Conservation (phyloP, 225 moss, liverwort and hornwort species). For the Thuidium tamariscinum region DNA sequence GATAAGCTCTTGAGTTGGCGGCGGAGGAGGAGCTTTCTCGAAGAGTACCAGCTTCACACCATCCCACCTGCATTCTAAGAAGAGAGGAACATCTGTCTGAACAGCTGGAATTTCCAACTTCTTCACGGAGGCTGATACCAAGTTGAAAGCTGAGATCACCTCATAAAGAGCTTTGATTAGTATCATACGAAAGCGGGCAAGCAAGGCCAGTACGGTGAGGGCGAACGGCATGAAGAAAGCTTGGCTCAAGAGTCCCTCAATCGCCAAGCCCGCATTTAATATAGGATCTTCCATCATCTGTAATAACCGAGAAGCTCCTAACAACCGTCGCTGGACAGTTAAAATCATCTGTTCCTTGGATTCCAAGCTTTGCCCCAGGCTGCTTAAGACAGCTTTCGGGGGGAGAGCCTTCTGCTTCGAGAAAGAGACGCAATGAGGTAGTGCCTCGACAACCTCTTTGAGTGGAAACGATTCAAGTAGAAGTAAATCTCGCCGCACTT, state of each 20-base stretch:
- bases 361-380: not conserved
- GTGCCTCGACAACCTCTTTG: constrained; percentile 9
- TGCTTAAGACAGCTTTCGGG: not conserved
- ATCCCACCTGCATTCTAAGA: constrained; percentile 41
- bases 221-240: constrained; percentile 92
- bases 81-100: constrained; percentile 8
- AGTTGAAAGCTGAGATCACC: constrained; percentile 57
- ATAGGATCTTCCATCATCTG: constrained; percentile 71
- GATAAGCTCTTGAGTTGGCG: constrained; percentile 5
- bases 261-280: constrained; percentile 42
- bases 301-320: constrained; percentile 59
- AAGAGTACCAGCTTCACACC: constrained; percentile 22
- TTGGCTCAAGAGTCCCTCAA: constrained; percentile 67
- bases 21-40: constrained; percentile 13
- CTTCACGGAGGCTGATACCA: constrained; percentile 46
- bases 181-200: constrained; percentile 69
- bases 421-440: constrained; percentile 17
- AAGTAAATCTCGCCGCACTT: constrained; percentile 70
- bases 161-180: constrained; percentile 64
- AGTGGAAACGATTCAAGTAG: constrained; percentile 37
- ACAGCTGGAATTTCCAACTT: not conserved
- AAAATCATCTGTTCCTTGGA: constrained; percentile 10
- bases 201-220: constrained; percentile 55
- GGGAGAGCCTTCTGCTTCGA: not conserved
- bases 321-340: constrained; percentile 26